phyloP scores from a whole-genome alignment of 805 yeast species.

The Ogataea pilisensis region DNA sequence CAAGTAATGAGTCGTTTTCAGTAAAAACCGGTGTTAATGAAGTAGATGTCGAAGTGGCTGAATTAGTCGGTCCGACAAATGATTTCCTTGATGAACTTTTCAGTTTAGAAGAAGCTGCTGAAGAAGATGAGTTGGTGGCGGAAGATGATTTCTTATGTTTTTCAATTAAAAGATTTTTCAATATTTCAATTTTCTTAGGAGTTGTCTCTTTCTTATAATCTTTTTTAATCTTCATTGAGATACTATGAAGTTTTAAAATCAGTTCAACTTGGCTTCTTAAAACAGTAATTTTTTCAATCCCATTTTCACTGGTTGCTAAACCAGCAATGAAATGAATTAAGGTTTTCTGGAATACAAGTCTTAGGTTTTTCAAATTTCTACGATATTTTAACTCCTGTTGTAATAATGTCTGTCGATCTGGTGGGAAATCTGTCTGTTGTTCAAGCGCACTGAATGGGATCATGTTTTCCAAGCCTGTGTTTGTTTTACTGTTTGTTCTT shows the following conservation, averaged over 20 bases:
- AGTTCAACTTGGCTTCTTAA: constrained; percentile 57
- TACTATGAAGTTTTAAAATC: constrained; percentile 56
- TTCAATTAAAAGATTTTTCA: constrained; percentile 56
- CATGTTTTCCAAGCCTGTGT: neutral
- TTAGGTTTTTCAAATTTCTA: constrained; percentile 4
- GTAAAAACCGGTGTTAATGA: neutral
- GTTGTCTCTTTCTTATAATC: constrained; percentile 67
- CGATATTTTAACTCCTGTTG: constrained; percentile 7
- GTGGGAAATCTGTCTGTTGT: constrained; percentile 12
- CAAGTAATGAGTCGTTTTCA: constrained; percentile 30
- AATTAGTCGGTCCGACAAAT: neutral
- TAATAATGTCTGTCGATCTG: constrained; percentile 4
- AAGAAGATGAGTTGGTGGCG: constrained; percentile 28
- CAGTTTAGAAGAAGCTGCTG: constrained; percentile 5
- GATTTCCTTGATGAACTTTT: constrained; percentile 9
- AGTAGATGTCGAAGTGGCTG: neutral
- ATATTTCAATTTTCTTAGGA: constrained; percentile 64
- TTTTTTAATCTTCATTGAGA: constrained; percentile 60
- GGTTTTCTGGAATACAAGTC: constrained; percentile 25
- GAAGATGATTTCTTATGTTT: constrained; percentile 40
- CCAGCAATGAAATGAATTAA: constrained; percentile 27
- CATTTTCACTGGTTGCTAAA: constrained; percentile 23
- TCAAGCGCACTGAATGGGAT: constrained; percentile 5
- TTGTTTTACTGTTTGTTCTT: constrained; percentile 19
- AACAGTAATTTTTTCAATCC: constrained; percentile 27